Conservation (phyloP, 2,329 filamentous ascomycete genomes). For the Neofusicoccum umdonicola region DNA sequence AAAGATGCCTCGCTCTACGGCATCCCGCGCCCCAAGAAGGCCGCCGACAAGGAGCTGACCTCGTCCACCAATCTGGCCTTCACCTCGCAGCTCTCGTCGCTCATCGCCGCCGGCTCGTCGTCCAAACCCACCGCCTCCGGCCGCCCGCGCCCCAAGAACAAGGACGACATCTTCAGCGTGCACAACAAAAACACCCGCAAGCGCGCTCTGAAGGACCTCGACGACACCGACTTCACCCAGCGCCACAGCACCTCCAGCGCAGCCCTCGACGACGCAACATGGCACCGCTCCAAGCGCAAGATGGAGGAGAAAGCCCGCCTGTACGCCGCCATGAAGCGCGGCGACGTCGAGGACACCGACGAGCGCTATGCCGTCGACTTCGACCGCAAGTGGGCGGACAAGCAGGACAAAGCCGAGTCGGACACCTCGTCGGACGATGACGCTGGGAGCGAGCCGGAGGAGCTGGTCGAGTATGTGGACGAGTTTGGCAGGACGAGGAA, state of each 20-base stretch:
- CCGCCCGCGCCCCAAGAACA: slow-evolving; percentile 57
- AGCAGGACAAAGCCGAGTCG: slow-evolving; percentile 44
- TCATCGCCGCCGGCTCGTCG: slow-evolving; percentile 62
- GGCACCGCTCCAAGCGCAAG: slow-evolving; percentile 69
- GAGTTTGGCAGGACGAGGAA: slow-evolving; percentile 84
- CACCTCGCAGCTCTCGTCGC: slow-evolving; percentile 78
- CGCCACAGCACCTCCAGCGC: slow-evolving; percentile 64
- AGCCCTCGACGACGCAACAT: slow-evolving; percentile 54
- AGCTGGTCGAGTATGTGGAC: slow-evolving; percentile 82
- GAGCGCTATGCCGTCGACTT: slow-evolving; percentile 80
- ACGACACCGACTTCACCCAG: slow-evolving; percentile 58
- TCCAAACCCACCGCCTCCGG: slow-evolving; percentile 45
- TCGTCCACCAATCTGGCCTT: slow-evolving; percentile 77
- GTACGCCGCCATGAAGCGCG: slow-evolving; percentile 86
- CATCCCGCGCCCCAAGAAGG: slow-evolving; percentile 65
- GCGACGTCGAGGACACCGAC: slow-evolving; percentile 66
- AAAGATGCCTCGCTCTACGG: slow-evolving; percentile 74
- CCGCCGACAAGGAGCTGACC: slow-evolving; percentile 61
- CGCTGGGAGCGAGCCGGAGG: slow-evolving; percentile 47
- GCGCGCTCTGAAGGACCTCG: slow-evolving; percentile 60
- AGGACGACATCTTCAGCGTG: slow-evolving; percentile 66
- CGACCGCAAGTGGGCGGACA: slow-evolving; percentile 90
- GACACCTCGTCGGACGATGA: slow-evolving; percentile 40
- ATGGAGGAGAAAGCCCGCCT: slow-evolving; percentile 88
- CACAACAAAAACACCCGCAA: slow-evolving; percentile 64